phyloP scores from a whole-genome alignment of 2,329 filamentous ascomycete genomes.

The Cadophora sp. region DNA sequence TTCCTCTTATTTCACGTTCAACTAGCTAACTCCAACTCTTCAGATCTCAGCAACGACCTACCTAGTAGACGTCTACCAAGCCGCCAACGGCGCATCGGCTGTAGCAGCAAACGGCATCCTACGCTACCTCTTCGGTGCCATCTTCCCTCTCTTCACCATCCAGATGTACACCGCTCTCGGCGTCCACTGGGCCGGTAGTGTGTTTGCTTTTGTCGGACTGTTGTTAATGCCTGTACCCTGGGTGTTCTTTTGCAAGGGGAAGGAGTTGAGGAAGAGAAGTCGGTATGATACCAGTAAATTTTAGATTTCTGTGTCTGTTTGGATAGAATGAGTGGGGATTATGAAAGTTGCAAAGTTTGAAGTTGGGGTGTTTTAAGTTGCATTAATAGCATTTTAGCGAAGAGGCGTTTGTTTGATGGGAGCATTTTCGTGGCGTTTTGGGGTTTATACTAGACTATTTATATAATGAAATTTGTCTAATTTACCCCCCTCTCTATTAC shows the following conservation, averaged over 20 bases:
- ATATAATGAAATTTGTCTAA: no score
- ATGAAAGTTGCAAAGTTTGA: no score
- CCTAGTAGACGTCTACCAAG: conserved; percentile 40
- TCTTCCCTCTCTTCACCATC: conserved; percentile 48
- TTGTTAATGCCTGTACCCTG: conserved; percentile 53
- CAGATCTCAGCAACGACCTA: conserved; percentile 39
- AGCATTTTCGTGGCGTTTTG: background rate
- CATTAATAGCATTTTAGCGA: no score
- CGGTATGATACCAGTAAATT: conserved; percentile 34
- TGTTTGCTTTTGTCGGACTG: conserved; percentile 51
- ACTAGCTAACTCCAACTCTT: conserved; percentile 15
- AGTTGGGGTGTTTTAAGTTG: no score
- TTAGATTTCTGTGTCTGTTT: background rate
- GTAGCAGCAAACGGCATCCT: conserved; percentile 42
- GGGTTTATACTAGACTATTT: no score
- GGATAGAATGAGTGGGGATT: no score
- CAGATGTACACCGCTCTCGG: conserved; percentile 54
- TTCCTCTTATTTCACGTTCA: background rate
- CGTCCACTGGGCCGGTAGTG: conserved; percentile 51
- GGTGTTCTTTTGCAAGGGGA: conserved; percentile 50
- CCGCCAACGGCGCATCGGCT: conserved; percentile 37
- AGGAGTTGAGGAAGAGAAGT: conserved; percentile 45
- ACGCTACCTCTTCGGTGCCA: conserved; percentile 39
- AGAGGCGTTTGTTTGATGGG: no score
- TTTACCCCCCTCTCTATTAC: no score